Percentiles rank a stretch among this genome's conserved stretches.
Evolutionary conservation across 225 moss, liverwort and hornwort genomes (phyloP).

Genomic region (Polytrichum commune): DNA sequence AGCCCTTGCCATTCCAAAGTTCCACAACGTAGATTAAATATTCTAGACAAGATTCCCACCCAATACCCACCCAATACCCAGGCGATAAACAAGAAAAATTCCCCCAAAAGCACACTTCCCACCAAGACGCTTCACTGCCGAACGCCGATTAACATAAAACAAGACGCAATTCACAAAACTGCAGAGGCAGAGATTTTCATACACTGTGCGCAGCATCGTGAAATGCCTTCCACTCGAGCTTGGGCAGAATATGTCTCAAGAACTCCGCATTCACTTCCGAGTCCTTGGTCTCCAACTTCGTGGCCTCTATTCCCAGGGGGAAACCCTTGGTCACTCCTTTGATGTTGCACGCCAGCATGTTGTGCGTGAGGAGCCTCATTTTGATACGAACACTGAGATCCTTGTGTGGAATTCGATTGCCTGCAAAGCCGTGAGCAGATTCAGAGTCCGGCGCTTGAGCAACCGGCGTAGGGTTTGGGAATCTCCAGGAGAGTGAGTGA

Average conservation of each 20-base stretch:
- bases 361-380: constrained; percentile 95
- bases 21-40: too few species aligned
- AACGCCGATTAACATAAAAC: neutral
- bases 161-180: neutral
- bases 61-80: neutral
- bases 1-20: too few species aligned
- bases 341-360: constrained; percentile 96
- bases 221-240: constrained; percentile 97
- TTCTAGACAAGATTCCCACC: neutral
- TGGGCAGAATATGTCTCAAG: constrained; percentile 70
- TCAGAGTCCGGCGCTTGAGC: too few species aligned
- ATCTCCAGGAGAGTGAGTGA: too few species aligned
- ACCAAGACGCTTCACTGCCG: too few species aligned
- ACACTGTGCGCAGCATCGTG: constrained; percentile 79
- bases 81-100: neutral
- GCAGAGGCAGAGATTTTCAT: constrained; percentile 2
- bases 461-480: too few species aligned
- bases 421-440: too few species aligned
- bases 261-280: constrained; percentile 85
- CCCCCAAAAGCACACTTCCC: too few species aligned
- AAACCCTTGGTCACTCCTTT: constrained; percentile 93
- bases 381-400: neutral
- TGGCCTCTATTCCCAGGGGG: constrained; percentile 74
- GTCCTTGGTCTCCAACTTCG: constrained; percentile 70
- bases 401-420: too few species aligned